Conservation (phyloP, 768 basidiomycete species). For the Tulasnella sp. region DNA sequence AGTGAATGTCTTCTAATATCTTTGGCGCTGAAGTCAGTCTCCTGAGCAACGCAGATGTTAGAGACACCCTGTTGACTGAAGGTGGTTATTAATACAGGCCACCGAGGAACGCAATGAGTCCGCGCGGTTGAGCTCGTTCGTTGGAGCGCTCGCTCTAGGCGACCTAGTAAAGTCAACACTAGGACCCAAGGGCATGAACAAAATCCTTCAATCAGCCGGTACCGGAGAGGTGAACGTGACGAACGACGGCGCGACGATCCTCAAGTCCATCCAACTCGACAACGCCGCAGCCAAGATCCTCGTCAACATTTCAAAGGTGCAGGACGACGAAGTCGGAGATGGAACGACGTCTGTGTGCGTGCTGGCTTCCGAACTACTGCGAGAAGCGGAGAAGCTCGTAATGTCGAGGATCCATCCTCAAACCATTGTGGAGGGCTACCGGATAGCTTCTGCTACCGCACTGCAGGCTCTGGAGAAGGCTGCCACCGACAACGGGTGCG, state of each 20-base stretch:
- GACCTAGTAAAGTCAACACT: slow-evolving; percentile 98
- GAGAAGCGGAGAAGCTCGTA: slow-evolving; percentile 95
- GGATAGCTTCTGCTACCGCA: slow-evolving; percentile 83
- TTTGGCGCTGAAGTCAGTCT: slow-evolving; percentile 25
- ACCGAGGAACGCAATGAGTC: slow-evolving; percentile 90
- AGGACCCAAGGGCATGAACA: slow-evolving; percentile 99
- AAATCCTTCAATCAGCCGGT: slow-evolving; percentile 90
- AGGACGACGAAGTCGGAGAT: slow-evolving; percentile 98
- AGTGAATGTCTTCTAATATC: slow-evolving; percentile 25
- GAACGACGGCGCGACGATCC: slow-evolving; percentile 97
- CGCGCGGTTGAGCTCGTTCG: slow-evolving; percentile 96
- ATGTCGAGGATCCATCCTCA: slow-evolving; percentile 93
- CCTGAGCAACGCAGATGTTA: neutral
- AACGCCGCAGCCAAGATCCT: slow-evolving; percentile 99
- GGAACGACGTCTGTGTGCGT: slow-evolving; percentile 92
- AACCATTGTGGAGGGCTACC: slow-evolving; percentile 94
- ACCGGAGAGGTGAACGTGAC: slow-evolving; percentile 93
- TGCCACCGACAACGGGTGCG: slow-evolving; percentile 80
- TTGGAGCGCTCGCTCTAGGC: slow-evolving; percentile 93
- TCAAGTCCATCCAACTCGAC: slow-evolving; percentile 95
- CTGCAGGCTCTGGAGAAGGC: slow-evolving; percentile 77
- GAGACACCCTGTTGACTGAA: slow-evolving; percentile 11
- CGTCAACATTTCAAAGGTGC: slow-evolving; percentile 99
- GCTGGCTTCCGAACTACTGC: slow-evolving; percentile 80
- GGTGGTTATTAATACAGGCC: slow-evolving; percentile 9